These are phyloP conservation scores for Hericium erinaceus DNA, from an alignment of 768 basidiomycete species.

Conservation along the genomic window DNA sequence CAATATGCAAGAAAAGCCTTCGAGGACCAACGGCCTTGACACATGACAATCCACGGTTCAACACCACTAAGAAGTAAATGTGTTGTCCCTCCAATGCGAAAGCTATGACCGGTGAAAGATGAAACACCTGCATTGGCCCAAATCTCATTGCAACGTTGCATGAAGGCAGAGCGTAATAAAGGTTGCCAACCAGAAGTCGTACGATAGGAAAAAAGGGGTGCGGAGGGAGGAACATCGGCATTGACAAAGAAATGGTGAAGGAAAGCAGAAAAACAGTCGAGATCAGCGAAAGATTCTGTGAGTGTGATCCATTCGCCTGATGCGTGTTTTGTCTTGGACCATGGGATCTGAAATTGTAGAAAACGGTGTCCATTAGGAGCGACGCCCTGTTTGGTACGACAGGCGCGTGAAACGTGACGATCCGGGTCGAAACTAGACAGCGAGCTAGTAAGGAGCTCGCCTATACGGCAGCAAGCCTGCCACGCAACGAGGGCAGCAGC, in stretches of 20 bases:
- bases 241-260: slow-evolving; percentile 24
- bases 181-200: slow-evolving; percentile 3
- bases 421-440: too few relatives aligned
- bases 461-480: too few relatives aligned
- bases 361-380: too few relatives aligned
- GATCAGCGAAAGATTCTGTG: slow-evolving; percentile 18
- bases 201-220: slow-evolving; percentile 24
- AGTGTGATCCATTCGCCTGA: slow-evolving; percentile 7
- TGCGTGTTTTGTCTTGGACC: too few relatives aligned
- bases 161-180: slow-evolving; percentile 21
- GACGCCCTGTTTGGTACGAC: too few relatives aligned
- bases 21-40: too few relatives aligned
- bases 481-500: slow-evolving; percentile 6
- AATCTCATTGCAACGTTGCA: slow-evolving; percentile 10
- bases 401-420: too few relatives aligned
- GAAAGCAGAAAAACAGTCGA: slow-evolving; percentile 20
- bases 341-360: too few relatives aligned
- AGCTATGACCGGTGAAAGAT: slow-evolving; percentile 22
- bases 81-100: slow-evolving; percentile 23
- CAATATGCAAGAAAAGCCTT: too few relatives aligned
- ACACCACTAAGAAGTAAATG: slow-evolving; percentile 20
- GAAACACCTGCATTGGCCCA: slow-evolving; percentile 5
- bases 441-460: too few relatives aligned
- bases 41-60: too few relatives aligned
- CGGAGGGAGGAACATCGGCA: slow-evolving; percentile 8